These are phyloP conservation scores for Limnomonas spitsbergensis DNA, from an alignment of 139 green algal species.

Conservation along the genomic window DNA sequence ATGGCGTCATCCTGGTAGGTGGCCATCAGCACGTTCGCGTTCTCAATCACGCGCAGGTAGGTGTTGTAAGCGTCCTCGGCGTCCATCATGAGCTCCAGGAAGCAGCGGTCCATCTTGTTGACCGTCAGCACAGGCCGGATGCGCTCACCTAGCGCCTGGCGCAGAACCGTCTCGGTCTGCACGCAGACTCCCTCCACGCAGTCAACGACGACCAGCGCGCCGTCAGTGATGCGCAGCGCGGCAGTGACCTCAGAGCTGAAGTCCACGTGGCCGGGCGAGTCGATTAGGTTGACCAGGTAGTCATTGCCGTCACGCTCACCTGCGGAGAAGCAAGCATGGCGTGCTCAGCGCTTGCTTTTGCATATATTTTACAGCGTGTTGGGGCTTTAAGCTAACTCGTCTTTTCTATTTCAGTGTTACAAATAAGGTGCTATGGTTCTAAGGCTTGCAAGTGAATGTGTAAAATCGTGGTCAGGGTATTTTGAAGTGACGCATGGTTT, in stretches of 20 bases:
- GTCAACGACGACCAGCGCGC: conserved; percentile 98
- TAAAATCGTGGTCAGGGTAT: too few relatives aligned
- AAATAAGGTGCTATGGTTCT: too few relatives aligned
- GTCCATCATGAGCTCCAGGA: conserved; percentile 95
- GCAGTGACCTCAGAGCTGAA: conserved; percentile 99
- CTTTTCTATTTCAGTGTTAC: too few relatives aligned
- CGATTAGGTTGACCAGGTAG: conserved; percentile 98
- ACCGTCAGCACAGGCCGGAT: conserved; percentile 97
- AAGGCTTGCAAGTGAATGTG: too few relatives aligned
- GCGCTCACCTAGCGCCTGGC: conserved; percentile 92
- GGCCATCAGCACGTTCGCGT: conserved; percentile 97
- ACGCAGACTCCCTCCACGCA: conserved; percentile 99
- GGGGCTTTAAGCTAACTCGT: too few relatives aligned
- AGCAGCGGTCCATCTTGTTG: conserved; percentile 99
- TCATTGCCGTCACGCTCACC: conserved; percentile 80
- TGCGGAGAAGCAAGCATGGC: too few relatives aligned
- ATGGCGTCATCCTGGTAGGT: conserved; percentile 96
- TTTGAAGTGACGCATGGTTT: too few relatives aligned
- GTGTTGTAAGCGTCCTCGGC: conserved; percentile 93
- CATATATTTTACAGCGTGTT: too few relatives aligned
- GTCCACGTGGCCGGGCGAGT: conserved; percentile 99
- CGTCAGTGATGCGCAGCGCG: conserved; percentile 98
- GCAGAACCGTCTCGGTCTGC: conserved; percentile 99
- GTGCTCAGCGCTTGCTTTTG: too few relatives aligned
- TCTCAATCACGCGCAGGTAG: conserved; percentile 96